phyloP scores from a whole-genome alignment of 129 eudicot genomes.

The Rutidosis leptorrhynchoides region DNA sequence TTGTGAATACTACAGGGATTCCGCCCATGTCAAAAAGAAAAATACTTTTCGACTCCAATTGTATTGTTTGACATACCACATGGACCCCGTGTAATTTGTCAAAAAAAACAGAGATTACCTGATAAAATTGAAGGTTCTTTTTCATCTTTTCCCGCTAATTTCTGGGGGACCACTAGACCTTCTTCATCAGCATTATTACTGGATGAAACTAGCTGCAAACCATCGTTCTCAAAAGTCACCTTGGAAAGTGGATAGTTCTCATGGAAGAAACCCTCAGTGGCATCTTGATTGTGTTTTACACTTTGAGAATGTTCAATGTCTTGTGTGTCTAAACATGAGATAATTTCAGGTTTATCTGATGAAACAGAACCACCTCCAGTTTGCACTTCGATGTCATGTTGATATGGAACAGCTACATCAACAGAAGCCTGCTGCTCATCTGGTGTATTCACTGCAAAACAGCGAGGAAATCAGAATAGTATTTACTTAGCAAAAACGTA shows the following conservation, averaged over 20 bases:
- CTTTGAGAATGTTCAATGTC: slow-evolving; percentile 33
- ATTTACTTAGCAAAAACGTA: slow-evolving; percentile 15
- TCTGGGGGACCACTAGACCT: slow-evolving; percentile 21
- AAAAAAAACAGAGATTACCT: slow-evolving; percentile 36
- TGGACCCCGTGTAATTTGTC: no score
- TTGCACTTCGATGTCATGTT: slow-evolving; percentile 24
- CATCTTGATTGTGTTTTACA: slow-evolving; percentile 30
- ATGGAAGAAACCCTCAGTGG: slow-evolving; percentile 15
- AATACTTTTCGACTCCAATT: no score
- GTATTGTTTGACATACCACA: neutral
- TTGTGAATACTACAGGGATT: no score
- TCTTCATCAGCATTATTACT: slow-evolving; percentile 39
- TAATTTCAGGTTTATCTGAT: slow-evolving; percentile 34
- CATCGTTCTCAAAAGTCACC: slow-evolving; percentile 5
- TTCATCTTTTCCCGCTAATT: slow-evolving; percentile 23
- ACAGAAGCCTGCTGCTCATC: slow-evolving; percentile 29
- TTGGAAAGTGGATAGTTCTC: slow-evolving; percentile 27
- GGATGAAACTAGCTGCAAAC: slow-evolving; percentile 19
- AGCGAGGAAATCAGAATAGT: slow-evolving; percentile 25
- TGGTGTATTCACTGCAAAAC: slow-evolving; percentile 38
- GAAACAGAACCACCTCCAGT: slow-evolving; percentile 34
- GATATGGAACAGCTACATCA: slow-evolving; percentile 23
- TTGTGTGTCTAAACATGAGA: slow-evolving; percentile 29
- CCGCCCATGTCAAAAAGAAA: no score
- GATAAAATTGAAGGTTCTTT: slow-evolving; percentile 29